Evolutionary conservation across 108 stramenopile genomes (phyloP), one percentile per base, ranked within the genome.

Genomic region (Nitzschia inconspicua): DNA sequence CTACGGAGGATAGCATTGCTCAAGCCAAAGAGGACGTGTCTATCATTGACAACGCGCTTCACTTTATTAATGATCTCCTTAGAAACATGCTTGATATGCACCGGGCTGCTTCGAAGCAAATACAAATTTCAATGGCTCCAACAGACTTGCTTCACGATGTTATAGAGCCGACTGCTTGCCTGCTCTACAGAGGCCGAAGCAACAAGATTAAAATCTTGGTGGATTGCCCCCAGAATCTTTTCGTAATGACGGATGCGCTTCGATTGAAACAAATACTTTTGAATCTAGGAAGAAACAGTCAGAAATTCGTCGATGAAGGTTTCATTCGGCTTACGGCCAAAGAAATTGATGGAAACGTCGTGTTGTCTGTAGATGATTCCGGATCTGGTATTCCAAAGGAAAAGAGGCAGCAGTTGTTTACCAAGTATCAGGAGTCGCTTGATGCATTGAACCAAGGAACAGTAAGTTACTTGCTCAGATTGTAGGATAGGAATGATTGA

Each of bases 1-100:
- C 16, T 19, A 46, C 51, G 4, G 31, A 32, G 29, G 44, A 26
- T 25, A 54, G 53, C 8, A 32, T 54, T 23, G 1, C 31, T 13
- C 24, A 68, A 18, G 47, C 57, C 4, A 57, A 46, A 31, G 77
- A 78, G 16, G 82, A 83, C 55, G 47, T 78, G 18, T 13, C 29
- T 23, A 60, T 78, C 31, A 73, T 83, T 26, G 71, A 72, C 16
- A 48, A 60, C 28, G 32, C 58, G 24, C 37, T 83, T 30, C 46
- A 47, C 9, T 83, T 78, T 46, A 61, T 83, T 35, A 78, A 83
- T 42, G 82, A 83, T 36, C 49, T 83, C 24, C 20, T 75, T 28
- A 31, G 70, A 49, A 76, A 61, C 37, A 80, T 80, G 79, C 41
- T 80, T 22, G 79, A 80, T 39, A 66, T 80, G 69, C 77, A 83